These are phyloP conservation scores for Fusarium annulatum DNA, from an alignment of 2,329 filamentous ascomycete species.

Conservation along the genomic window DNA sequence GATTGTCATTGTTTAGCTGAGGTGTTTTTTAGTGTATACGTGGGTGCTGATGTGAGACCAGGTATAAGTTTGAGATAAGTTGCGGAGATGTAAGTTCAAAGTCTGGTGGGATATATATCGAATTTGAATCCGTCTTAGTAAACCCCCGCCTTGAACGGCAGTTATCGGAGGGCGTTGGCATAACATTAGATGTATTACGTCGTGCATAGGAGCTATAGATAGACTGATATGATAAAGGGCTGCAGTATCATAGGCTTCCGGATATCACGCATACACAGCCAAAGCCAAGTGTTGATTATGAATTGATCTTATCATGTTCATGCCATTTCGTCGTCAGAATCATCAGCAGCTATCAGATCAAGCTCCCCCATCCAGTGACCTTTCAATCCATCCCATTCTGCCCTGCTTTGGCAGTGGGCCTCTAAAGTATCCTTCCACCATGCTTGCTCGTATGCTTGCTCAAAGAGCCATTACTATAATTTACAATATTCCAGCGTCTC, in stretches of 20 bases:
- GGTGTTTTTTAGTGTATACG: neutral
- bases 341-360: conserved; percentile 46
- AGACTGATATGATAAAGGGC: conserved; percentile 3
- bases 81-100: neutral
- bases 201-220: neutral
- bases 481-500: conserved; percentile 39
- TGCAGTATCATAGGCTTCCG: neutral
- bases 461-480: conserved; percentile 42
- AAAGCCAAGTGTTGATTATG: conserved; percentile 16
- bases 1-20: conserved; percentile 46
- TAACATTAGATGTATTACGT: conserved; percentile 1
- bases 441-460: conserved; percentile 25
- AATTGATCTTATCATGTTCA: conserved; percentile 51
- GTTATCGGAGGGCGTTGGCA: neutral
- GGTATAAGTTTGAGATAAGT: neutral
- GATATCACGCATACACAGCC: neutral
- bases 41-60: neutral
- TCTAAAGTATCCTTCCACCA: conserved; percentile 14
- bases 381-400: conserved; percentile 18
- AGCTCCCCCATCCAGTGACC: conserved; percentile 24
- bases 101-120: neutral
- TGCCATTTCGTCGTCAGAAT: conserved; percentile 49
- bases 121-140: neutral
- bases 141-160: conserved; percentile 19
- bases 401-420: conserved; percentile 12